Base-by-base conservation (phyloP, 2,329 filamentous ascomycete genomes). In the Pseudogymnoascus sp. region DNA sequence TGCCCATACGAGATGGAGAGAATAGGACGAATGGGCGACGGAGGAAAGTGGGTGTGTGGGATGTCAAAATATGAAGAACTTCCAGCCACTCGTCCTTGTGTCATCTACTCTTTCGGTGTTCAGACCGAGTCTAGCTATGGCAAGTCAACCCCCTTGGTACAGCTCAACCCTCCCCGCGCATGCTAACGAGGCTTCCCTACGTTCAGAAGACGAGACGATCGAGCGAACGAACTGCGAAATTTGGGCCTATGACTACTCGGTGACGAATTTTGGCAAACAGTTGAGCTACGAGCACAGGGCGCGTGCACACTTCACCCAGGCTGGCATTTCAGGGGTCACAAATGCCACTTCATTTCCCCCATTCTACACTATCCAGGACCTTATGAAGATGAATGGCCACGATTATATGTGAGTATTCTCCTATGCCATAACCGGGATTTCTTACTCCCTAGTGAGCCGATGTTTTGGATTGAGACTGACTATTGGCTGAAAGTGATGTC, bases 21-120 rank as follows among this genome's bases (percentile, higher is more conserved):
- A 5, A 68, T 78, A 2, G 76, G 76, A 2, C 68, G 71, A 3
- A 66, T 76, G 4, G 76, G 76, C 31, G 75, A 77, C 40, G 76
- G 77, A n/a, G 77, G 77, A 21, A 78, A 78, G 65, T 77, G 75
- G 73, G 72, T 77, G 12, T 78, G 76, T 67, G 76, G 76, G 38
- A 75, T 77, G 73, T 72, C 70, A 5, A 66, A 70, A n/a, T 76
- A 74, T 63, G 73, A 75, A 65, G 66, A 67, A 11, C 65, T 68
- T 53, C 59, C 36, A 4, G 66, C 66, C 11, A 64, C 60, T 23
- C 64, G 60, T 34, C 68, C 72, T 9, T 73, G 71, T 61, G 63
- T 75, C 62, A 72, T 77, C 64, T 78, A 78, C 67, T 74, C 72
- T 14, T 77, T 78, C 61, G 77, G 77, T 40, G 67, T 72, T 23